Evolutionary conservation across 2,329 filamentous ascomycete species (phyloP).

Genomic region (Fusarium papillatum): DNA sequence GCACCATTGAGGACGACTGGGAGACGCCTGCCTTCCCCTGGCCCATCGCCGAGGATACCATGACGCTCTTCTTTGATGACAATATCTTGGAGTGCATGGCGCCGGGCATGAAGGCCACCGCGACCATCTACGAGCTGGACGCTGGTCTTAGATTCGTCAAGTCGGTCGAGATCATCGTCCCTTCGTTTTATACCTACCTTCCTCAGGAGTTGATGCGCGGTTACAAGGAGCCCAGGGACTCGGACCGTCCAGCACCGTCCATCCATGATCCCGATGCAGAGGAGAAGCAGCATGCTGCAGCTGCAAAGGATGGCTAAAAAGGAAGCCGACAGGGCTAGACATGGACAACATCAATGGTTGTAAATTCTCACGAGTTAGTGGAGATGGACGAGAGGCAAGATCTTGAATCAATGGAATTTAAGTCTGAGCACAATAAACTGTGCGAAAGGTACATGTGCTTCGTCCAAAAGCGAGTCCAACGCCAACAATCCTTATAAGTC

Average conservation of each 20-base stretch:
- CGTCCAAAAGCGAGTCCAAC: conserved; percentile 14
- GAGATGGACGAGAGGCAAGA: background rate
- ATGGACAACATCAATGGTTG: background rate
- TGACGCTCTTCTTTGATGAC: conserved; percentile 77
- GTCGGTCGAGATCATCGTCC: conserved; percentile 65
- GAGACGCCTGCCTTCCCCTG: conserved; percentile 48
- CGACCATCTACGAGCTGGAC: conserved; percentile 68
- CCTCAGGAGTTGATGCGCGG: conserved; percentile 77
- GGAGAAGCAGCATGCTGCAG: conserved; percentile 44
- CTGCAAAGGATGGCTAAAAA: conserved; percentile 31
- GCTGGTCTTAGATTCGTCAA: conserved; percentile 78
- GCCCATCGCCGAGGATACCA: conserved; percentile 28
- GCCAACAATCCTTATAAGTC: conserved; percentile 11
- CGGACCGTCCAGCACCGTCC: conserved; percentile 61
- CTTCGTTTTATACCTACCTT: conserved; percentile 74
- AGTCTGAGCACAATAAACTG: conserved; percentile 8
- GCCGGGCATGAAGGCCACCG: conserved; percentile 74
- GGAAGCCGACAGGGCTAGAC: background rate
- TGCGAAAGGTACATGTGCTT: background rate
- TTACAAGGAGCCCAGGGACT: conserved; percentile 70
- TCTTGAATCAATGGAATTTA: background rate
- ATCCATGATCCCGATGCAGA: conserved; percentile 50
- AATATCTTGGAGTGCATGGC: conserved; percentile 65
- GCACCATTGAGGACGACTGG: conserved; percentile 63
- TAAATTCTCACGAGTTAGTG: background rate